Conservation (phyloP, 2,329 filamentous ascomycete species). For the Leptographium lundbergii region DNA sequence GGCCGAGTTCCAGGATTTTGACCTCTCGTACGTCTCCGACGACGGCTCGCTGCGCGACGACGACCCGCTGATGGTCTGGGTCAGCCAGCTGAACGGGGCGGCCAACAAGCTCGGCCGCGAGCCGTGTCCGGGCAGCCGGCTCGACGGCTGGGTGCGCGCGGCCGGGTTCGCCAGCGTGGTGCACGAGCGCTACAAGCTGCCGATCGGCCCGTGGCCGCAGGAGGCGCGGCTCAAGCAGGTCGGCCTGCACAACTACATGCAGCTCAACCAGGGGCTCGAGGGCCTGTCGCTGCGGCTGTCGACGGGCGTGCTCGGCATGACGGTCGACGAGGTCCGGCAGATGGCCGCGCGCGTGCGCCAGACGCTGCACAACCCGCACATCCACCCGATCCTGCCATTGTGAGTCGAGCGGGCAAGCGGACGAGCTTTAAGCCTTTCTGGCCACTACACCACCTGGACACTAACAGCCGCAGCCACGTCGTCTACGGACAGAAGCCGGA, state of each 20-base stretch:
- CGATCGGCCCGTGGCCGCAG: conserved; percentile 33
- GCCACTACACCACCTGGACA: too few relatives aligned
- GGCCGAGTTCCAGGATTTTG: conserved; percentile 15
- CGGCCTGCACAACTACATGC: conserved; percentile 9
- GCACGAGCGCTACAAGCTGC: conserved; percentile 30
- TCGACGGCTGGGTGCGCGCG: conserved; percentile 27
- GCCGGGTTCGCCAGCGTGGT: conserved; percentile 37
- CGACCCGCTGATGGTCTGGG: conserved; percentile 4
- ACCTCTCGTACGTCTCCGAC: conserved; percentile 10
- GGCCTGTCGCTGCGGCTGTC: conserved; percentile 11
- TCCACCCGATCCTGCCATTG: conserved; percentile 12
- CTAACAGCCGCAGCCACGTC: conserved; percentile 3
- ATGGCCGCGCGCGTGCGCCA: conserved; percentile 10
- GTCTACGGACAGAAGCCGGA: conserved; percentile 10
- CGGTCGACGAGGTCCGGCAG: conserved; percentile 9
- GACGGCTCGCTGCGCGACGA: conserved; percentile 14
- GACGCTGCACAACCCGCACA: conserved; percentile 8
- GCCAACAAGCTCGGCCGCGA: conserved; percentile 10
- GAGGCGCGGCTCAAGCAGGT: conserved; percentile 31
- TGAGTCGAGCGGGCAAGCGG: conserved; percentile 2
- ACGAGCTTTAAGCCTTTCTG: too few relatives aligned
- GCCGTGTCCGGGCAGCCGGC: conserved; percentile 14
- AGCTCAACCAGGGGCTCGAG: conserved; percentile 10
- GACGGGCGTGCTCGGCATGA: conserved; percentile 16
- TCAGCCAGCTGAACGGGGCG: conserved; percentile 10